Base-by-base conservation (phyloP, 495 filamentous ascomycete species). In the Podospora appendiculata region DNA sequence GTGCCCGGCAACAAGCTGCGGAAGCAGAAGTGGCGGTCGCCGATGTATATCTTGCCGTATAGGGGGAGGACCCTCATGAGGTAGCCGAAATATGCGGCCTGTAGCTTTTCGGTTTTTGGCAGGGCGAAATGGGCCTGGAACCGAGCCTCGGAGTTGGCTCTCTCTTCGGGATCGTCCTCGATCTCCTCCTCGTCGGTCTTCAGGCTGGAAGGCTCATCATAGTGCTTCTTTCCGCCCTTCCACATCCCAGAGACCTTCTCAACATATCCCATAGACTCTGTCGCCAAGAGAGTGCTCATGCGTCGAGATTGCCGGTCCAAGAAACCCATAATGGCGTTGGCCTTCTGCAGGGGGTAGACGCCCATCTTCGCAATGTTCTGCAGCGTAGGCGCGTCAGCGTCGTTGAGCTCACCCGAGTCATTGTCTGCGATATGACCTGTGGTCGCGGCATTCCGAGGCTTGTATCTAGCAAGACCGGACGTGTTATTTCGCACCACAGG, bases 231-330 rank as follows among this genome's bases (percentile, higher is more conserved):
- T 14, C 89, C 88, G 33, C 93, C 93, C 51, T 89, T 85, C 87
- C 93, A 94, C 88, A 97, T 97, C 38, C 90, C 93, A 4, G 91
- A 96, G 0, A 97, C 91, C 62, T 96, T 96, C 59, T 95, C 92
- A 32, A 96, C 83, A 64, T 98, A 98, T 14, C 89, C 89, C 89
- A 96, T 97, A 2, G 93, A 94, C 62, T 96, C 90, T 3, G 86
- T 88, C 33, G 94, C 90, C 18, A 98, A 64, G 25, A 96, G 74
- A 51, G 72, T 89, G 53, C 89, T 91, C 84, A 97, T 90, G 39
- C 83, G 80, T 51, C 85, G 87, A 13, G 76, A 71, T 13, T 85
- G 81, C 50, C 76, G 83, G 60, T 84, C 87, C 59, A 97, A 71
- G 64, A 88, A 95, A 14, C 83, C 88, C 18, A 91, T 90, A 68